A percentile compares a stretch with the other conserved stretches of the same genome.
Evolutionary conservation across 805 yeast species (phyloP).

Genomic region (Torulaspora maleeae): DNA sequence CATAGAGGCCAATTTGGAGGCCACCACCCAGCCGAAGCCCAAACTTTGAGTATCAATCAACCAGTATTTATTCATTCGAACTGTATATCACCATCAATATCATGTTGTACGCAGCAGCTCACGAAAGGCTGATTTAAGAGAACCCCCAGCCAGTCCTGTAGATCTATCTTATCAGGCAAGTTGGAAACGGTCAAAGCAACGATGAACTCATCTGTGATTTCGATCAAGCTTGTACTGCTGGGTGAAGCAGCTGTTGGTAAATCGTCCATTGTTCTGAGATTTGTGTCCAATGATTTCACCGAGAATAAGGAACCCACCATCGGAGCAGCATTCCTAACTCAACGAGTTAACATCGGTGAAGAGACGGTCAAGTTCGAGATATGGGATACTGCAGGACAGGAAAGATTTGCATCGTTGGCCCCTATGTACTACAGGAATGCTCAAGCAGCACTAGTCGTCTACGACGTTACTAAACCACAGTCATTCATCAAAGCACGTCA

Average conservation of each 20-base stretch:
- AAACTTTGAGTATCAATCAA: slow-evolving; percentile 17
- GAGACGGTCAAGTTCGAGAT: slow-evolving; percentile 87
- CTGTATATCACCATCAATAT: not conserved
- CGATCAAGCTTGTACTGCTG: slow-evolving; percentile 79
- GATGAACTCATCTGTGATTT: slow-evolving; percentile 33
- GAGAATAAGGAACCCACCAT: slow-evolving; percentile 97
- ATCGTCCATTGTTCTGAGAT: slow-evolving; percentile 84
- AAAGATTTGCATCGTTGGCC: slow-evolving; percentile 90
- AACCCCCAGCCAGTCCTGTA: not conserved
- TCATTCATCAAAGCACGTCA: slow-evolving; percentile 94
- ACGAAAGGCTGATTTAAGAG: slow-evolving; percentile 3
- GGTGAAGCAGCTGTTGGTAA: slow-evolving; percentile 99
- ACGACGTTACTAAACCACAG: slow-evolving; percentile 92
- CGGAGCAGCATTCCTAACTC: slow-evolving; percentile 96
- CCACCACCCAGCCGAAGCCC: slow-evolving; percentile 28
- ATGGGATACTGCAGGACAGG: slow-evolving; percentile 99
- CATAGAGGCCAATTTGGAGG: slow-evolving; percentile 21
- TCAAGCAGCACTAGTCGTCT: slow-evolving; percentile 93
- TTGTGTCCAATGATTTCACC: slow-evolving; percentile 92
- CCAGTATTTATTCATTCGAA: not conserved
- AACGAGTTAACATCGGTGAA: slow-evolving; percentile 81
- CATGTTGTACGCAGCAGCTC: slow-evolving; percentile 1
- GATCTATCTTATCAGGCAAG: slow-evolving; percentile 1
- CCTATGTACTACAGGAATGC: slow-evolving; percentile 98
- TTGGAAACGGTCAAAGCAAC: not conserved